Conservation (phyloP, 1,139 yeast genomes). For the Starmera stellimalicola region DNA sequence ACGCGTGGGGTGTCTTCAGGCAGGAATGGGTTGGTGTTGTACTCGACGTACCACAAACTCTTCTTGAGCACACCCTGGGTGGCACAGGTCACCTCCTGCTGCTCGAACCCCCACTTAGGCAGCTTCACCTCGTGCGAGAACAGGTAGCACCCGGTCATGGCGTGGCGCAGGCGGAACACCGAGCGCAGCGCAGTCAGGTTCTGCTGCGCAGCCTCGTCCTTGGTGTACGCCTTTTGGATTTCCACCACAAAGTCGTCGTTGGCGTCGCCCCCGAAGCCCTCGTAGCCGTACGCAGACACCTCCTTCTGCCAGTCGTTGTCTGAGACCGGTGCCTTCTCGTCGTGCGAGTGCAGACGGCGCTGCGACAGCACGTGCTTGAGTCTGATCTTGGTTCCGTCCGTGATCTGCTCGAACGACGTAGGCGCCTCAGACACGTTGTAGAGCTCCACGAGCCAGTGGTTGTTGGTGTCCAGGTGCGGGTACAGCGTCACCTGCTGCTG, state of each 20-base stretch:
- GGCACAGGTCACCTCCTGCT: constrained; percentile 94
- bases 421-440: constrained; percentile 42
- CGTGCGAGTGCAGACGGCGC: constrained; percentile 92
- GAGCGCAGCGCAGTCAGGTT: constrained; percentile 74
- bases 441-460: constrained; percentile 74
- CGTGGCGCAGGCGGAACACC: constrained; percentile 79
- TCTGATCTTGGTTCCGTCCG: constrained; percentile 74
- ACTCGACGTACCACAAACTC: constrained; percentile 84
- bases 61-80: constrained; percentile 66
- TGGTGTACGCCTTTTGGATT: constrained; percentile 55
- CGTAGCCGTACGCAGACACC: constrained; percentile 83
- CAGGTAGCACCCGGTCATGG: constrained; percentile 80
- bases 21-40: constrained; percentile 44
- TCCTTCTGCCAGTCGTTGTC: constrained; percentile 96
- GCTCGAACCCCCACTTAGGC: constrained; percentile 95
- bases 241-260: constrained; percentile 93
- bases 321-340: constrained; percentile 86
- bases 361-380: constrained; percentile 59
- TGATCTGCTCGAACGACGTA: constrained; percentile 47
- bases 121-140: constrained; percentile 81
- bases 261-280: constrained; percentile 88
- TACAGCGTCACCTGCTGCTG: constrained; percentile 93
- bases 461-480: constrained; percentile 86
- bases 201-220: constrained; percentile 47
- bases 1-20: constrained; percentile 41